phyloP scores from a whole-genome alignment of 1,284 basidiomycete species.

The Ganoderma boninense region DNA sequence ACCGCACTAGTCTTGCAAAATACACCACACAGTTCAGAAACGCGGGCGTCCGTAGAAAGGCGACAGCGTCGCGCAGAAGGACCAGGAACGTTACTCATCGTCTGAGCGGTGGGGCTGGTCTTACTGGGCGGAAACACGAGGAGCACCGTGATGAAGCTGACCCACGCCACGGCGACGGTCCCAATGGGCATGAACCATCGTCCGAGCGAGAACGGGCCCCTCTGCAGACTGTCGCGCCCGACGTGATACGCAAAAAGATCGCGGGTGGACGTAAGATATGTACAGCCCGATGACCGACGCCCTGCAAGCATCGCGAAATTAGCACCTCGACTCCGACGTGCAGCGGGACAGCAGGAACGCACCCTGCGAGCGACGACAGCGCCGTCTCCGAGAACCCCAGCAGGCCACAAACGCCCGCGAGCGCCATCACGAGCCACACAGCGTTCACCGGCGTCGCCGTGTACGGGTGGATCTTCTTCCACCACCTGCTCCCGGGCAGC shows the following conservation, averaged over 20 bases:
- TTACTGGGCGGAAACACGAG: slow-evolving; percentile 66
- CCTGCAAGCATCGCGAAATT: slow-evolving; percentile 42
- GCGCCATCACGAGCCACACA: slow-evolving; percentile 74
- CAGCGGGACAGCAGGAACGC: slow-evolving; percentile 30
- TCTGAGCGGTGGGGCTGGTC: slow-evolving; percentile 51
- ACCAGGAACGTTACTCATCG: slow-evolving; percentile 62
- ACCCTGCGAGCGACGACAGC: slow-evolving; percentile 73
- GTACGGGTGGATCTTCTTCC: slow-evolving; percentile 64
- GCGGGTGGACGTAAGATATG: slow-evolving; percentile 72
- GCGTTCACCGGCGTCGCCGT: slow-evolving; percentile 78
- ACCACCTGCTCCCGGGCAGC: slow-evolving; percentile 72
- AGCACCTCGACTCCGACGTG: not conserved
- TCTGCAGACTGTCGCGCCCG: slow-evolving; percentile 61
- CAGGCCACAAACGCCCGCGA: slow-evolving; percentile 65
- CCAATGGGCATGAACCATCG: slow-evolving; percentile 68
- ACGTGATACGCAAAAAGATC: slow-evolving; percentile 75
- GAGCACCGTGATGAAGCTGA: slow-evolving; percentile 66
- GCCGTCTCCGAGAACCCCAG: slow-evolving; percentile 73
- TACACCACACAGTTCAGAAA: not conserved
- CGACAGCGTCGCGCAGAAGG: not conserved
- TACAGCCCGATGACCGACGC: slow-evolving; percentile 77
- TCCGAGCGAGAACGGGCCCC: slow-evolving; percentile 69
- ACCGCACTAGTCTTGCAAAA: slow-evolving; percentile 67
- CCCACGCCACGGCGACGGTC: slow-evolving; percentile 69
- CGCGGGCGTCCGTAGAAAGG: slow-evolving; percentile 14